Conservation (phyloP, 345 rosid genomes). For the Stellera chamaejasme region DNA sequence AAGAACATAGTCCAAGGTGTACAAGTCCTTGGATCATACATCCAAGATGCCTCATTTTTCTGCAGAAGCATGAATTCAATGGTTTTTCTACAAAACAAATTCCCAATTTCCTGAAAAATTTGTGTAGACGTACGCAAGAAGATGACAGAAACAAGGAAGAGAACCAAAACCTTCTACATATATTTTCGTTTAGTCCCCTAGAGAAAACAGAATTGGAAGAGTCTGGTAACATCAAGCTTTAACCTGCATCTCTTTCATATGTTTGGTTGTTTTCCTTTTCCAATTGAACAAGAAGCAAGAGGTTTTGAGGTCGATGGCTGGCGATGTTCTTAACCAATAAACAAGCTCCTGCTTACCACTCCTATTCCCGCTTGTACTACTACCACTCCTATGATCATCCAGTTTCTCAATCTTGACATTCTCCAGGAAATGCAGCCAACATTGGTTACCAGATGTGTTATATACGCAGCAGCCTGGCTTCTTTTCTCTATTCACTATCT, state of each 20-base stretch:
- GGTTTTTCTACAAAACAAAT: no score
- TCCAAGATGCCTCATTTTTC: no score
- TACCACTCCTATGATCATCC: not conserved
- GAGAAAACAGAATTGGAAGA: not conserved
- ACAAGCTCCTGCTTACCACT: not conserved
- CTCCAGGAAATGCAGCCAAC: conserved; percentile 34
- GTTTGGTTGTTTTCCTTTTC: conserved; percentile 2
- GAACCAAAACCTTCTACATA: no score
- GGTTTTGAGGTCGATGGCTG: conserved; percentile 1
- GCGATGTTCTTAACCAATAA: conserved; percentile 20
- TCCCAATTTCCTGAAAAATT: not conserved
- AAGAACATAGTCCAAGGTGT: no score
- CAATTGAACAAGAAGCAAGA: conserved; percentile 16
- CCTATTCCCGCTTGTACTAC: conserved; percentile 5
- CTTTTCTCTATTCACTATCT: conserved; percentile 12
- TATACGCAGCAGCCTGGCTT: conserved; percentile 22
- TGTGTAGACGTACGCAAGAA: not conserved
- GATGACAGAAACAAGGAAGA: not conserved
- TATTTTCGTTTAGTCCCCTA: no score
- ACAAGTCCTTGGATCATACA: no score
- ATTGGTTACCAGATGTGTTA: conserved; percentile 18
- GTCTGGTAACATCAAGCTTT: not conserved
- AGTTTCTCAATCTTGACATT: conserved; percentile 11
- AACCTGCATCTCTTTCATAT: not conserved
- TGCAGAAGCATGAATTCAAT: no score